phyloP scores from a whole-genome alignment of 345 rosid genomes.

The Pistacia integerrima region DNA sequence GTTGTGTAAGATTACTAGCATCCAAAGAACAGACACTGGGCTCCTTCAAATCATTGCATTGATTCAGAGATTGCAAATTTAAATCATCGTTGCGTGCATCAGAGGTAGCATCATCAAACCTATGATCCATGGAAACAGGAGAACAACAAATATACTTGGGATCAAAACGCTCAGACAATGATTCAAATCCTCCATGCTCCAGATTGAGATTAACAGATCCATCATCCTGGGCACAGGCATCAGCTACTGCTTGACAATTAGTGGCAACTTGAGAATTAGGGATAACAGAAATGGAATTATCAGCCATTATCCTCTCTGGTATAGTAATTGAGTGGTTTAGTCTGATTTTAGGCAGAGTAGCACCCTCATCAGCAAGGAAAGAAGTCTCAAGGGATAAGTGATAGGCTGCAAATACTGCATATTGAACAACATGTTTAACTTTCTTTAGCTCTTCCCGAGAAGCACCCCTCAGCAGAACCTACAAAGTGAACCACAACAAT shows the following conservation, averaged over 20 bases:
- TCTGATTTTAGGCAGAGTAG: constrained; percentile 74
- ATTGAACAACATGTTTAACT: constrained; percentile 87
- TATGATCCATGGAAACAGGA: constrained; percentile 26
- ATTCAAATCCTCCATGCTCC: constrained; percentile 44
- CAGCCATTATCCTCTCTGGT: constrained; percentile 47
- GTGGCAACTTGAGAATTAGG: constrained; percentile 32
- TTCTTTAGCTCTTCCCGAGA: constrained; percentile 87
- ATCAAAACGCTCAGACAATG: constrained; percentile 41
- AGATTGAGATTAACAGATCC: constrained; percentile 22
- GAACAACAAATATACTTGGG: constrained; percentile 31
- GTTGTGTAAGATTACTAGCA: constrained; percentile 28
- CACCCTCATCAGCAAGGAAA: constrained; percentile 99
- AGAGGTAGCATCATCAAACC: constrained; percentile 33
- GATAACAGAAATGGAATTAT: constrained; percentile 37
- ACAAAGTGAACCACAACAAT: constrained; percentile 26
- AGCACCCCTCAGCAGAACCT: constrained; percentile 83
- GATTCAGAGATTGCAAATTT: constrained; percentile 29
- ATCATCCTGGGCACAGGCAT: constrained; percentile 39
- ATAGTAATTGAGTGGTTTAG: constrained; percentile 39
- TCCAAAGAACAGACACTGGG: constrained; percentile 19
- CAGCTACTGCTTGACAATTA: constrained; percentile 28
- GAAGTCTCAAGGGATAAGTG: constrained; percentile 94
- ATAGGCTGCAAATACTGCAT: constrained; percentile 95
- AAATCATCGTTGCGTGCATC: constrained; percentile 39
- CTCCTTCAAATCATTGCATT: constrained; percentile 32